Percentiles rank a stretch among this genome's conserved stretches.
These are phyloP conservation scores for Yamadazyma sp. DNA, from an alignment of 1,139 yeast species.

Conservation along the genomic window DNA sequence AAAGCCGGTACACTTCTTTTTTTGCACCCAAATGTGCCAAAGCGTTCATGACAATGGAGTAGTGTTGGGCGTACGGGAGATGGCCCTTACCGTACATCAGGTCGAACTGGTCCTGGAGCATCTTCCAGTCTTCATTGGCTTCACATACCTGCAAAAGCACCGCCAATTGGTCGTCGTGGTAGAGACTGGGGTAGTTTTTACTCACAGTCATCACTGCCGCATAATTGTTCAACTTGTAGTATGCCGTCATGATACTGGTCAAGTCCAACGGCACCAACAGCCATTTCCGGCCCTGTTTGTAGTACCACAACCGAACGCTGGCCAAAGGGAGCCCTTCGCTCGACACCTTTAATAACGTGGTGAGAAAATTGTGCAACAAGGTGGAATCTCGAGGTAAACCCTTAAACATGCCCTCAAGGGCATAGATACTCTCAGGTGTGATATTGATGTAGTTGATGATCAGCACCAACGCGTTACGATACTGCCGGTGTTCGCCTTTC, in stretches of 20 bases:
- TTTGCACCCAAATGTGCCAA: slow-evolving; percentile 58
- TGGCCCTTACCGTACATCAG: slow-evolving; percentile 57
- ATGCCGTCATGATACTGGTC: slow-evolving; percentile 30
- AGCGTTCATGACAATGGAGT: slow-evolving; percentile 63
- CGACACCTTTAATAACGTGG: slow-evolving; percentile 23
- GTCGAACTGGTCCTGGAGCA: slow-evolving; percentile 63
- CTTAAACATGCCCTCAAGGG: slow-evolving; percentile 7
- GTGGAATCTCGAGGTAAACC: background rate
- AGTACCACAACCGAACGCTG: slow-evolving; percentile 26
- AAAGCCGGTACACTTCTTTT: slow-evolving; percentile 53
- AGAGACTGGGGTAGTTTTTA: slow-evolving; percentile 22
- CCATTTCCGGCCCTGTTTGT: slow-evolving; percentile 16
- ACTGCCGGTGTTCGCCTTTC: slow-evolving; percentile 17
- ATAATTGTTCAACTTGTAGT: slow-evolving; percentile 22
- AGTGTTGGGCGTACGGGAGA: slow-evolving; percentile 58
- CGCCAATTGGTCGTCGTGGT: slow-evolving; percentile 42
- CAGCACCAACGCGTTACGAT: slow-evolving; percentile 20
- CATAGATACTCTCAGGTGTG: slow-evolving; percentile 9
- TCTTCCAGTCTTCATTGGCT: slow-evolving; percentile 53
- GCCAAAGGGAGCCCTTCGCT: slow-evolving; percentile 19
- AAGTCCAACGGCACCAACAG: slow-evolving; percentile 24
- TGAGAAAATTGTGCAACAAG: slow-evolving; percentile 20
- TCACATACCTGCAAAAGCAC: slow-evolving; percentile 51
- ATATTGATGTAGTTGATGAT: slow-evolving; percentile 13
- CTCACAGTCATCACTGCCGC: slow-evolving; percentile 28